Evolutionary conservation across 2,329 filamentous ascomycete species (phyloP), one percentile per base, ranked within the genome.

Genomic region (Blastomyces gilchristii): DNA sequence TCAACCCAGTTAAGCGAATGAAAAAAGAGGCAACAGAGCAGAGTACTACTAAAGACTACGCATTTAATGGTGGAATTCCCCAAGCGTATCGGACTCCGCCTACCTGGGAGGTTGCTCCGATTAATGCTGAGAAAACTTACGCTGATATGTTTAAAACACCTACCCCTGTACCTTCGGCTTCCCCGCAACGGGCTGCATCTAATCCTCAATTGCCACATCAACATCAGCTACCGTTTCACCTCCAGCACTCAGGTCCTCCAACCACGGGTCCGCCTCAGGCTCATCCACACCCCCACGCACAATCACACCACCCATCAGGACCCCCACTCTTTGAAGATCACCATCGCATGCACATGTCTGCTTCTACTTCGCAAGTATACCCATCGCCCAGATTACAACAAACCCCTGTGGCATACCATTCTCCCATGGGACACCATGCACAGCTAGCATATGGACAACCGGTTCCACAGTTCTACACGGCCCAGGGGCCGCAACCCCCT

Each of bases 321-420:
- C 83, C 84, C 2, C 89, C 87, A 68, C 90, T 87, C 69, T 87
- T 86, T 64, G 86, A 87, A 68, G 92, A 96, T 68, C 89, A 91
- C 64, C 90, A 92, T 71, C 85, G 91, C 60, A 96, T 97, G 89
- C 83, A 85, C 68, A 89, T 94, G 78, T 90, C 89, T 63, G 89
- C 87, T 7, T 91, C 87, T 68, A 91, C 89, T 31, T 87, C 87
- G 3, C 91, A 92, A 69, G 90, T 91, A 2, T 94, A 91, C 73
- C 88, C 90, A 9, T 96, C 92, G 18, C 91, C 93, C 58, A 86
- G 91, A 60, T 83, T 91, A 68, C 83, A 85, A 60, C 87, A 87
- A 66, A 82, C 69, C 52, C 85, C 86, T 39, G 84, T 90, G 73
- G 83, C 84, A 2, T 92, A 91, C 68, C 83, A 84, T 25, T 83